Conservation (phyloP, 2,329 filamentous ascomycete genomes). For the Fusarium sarcochroum region DNA sequence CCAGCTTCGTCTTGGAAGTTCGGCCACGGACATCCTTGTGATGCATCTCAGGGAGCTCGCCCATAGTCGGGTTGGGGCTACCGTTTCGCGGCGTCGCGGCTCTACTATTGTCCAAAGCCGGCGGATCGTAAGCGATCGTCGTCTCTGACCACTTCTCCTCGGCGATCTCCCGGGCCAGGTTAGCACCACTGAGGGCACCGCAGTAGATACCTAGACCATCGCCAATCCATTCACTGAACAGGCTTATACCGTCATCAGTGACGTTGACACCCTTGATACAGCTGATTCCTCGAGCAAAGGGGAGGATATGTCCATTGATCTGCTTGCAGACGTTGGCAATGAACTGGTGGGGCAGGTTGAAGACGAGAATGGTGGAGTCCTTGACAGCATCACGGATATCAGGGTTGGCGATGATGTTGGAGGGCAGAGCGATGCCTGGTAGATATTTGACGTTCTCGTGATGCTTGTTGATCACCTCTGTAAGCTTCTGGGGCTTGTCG, state of each 20-base stretch:
- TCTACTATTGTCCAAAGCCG: conserved; percentile 83
- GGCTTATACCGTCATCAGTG: conserved; percentile 83
- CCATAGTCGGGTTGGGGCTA: conserved; percentile 64
- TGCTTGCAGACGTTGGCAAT: conserved; percentile 88
- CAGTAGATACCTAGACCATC: conserved; percentile 95
- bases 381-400: conserved; percentile 84
- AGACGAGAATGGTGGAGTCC: conserved; percentile 89
- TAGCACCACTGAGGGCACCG: conserved; percentile 93
- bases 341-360: conserved; percentile 98
- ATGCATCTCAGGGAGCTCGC: conserved; percentile 69
- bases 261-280: conserved; percentile 99
- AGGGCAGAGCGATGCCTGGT: conserved; percentile 84
- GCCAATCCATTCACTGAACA: conserved; percentile 97
- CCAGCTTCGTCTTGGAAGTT: conserved; percentile 77
- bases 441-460: conserved; percentile 99
- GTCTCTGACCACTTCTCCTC: conserved; percentile 98
- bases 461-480: conserved; percentile 87
- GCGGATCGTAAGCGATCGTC: conserved; percentile 95
- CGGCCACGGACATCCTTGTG: conserved; percentile 80
- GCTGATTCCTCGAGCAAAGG: conserved; percentile 92
- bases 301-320: conserved; percentile 88
- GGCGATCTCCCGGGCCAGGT: conserved; percentile 95
- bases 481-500: conserved; percentile 86
- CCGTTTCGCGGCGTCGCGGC: conserved; percentile 69
- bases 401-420: conserved; percentile 88